These are phyloP conservation scores for Rhodomyrtus tomentosa DNA, from an alignment of 345 rosid species.

Conservation along the genomic window DNA sequence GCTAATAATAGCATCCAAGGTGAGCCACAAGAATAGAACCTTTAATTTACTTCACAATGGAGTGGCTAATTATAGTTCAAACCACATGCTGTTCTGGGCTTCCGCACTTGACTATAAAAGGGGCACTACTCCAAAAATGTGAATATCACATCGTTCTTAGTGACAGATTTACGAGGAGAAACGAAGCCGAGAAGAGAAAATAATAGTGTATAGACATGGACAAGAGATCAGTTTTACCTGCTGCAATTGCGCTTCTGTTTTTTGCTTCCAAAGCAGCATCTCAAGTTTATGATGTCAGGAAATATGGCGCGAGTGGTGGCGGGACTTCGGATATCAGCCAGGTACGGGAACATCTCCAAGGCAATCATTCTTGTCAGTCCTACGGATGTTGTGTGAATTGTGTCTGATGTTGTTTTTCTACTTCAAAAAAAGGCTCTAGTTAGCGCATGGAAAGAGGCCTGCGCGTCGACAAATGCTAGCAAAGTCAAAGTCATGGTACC, in stretches of 20 bases:
- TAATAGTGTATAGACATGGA: neutral
- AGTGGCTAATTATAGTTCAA: neutral
- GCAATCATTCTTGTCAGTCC: neutral
- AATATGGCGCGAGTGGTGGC: conserved; percentile 23
- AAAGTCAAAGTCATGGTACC: conserved; percentile 30
- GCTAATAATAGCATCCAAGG: neutral
- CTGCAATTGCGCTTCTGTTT: neutral
- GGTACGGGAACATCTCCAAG: neutral
- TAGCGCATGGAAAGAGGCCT: conserved; percentile 39
- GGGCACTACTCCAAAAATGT: neutral
- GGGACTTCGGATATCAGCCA: conserved; percentile 3
- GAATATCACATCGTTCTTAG: neutral
- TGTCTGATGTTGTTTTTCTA: neutral
- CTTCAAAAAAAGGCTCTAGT: conserved; percentile 11
- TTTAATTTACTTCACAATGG: neutral
- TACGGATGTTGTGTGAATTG: neutral
- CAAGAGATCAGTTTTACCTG: neutral
- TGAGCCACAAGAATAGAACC: neutral
- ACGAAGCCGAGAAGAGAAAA: neutral
- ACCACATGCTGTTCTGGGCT: neutral
- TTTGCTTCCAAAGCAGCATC: neutral
- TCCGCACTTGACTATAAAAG: neutral
- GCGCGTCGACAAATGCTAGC: conserved; percentile 22
- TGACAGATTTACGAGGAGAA: neutral
- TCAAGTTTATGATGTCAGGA: conserved; percentile 8